Evolutionary conservation across 2,329 filamentous ascomycete species (phyloP).

Genomic region (Exophiala sp.): DNA sequence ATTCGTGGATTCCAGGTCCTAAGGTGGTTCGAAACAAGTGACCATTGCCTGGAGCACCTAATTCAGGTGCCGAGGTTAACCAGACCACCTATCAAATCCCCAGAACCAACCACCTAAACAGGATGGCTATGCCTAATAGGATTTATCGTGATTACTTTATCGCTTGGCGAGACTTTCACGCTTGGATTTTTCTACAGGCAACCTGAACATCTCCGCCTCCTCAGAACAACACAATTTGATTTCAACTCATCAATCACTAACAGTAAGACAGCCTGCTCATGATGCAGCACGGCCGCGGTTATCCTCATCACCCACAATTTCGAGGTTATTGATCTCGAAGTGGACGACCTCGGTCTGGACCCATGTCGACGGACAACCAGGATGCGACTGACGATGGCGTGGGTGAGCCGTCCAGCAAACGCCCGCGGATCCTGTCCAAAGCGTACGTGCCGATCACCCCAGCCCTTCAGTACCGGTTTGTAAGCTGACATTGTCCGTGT

Average conservation of each 20-base stretch:
- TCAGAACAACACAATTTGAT: not conserved
- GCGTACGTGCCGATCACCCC: slow-evolving; percentile 2
- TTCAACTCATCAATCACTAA: not conserved
- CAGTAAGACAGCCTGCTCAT: not conserved
- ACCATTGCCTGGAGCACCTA: too few species aligned
- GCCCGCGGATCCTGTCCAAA: slow-evolving; percentile 8
- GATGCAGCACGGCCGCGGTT: not conserved
- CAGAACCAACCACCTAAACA: too few species aligned
- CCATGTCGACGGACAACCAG: not conserved
- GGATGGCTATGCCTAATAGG: not conserved
- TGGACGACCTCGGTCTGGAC: not conserved
- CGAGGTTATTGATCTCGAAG: not conserved
- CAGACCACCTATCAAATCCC: too few species aligned
- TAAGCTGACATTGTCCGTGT: not conserved
- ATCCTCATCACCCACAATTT: not conserved
- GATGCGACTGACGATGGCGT: not conserved
- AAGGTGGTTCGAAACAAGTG: too few species aligned
- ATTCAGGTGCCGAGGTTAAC: too few species aligned
- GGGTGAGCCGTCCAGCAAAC: slow-evolving; percentile 5
- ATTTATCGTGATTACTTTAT: not conserved
- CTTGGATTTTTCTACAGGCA: not conserved
- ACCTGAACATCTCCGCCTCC: not conserved
- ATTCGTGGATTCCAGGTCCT: too few species aligned
- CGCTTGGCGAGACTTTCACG: not conserved
- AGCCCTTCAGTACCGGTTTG: not conserved